These are phyloP conservation scores for Trichophyton simii DNA, from an alignment of 2,329 filamentous ascomycete genomes.

Conservation along the genomic window DNA sequence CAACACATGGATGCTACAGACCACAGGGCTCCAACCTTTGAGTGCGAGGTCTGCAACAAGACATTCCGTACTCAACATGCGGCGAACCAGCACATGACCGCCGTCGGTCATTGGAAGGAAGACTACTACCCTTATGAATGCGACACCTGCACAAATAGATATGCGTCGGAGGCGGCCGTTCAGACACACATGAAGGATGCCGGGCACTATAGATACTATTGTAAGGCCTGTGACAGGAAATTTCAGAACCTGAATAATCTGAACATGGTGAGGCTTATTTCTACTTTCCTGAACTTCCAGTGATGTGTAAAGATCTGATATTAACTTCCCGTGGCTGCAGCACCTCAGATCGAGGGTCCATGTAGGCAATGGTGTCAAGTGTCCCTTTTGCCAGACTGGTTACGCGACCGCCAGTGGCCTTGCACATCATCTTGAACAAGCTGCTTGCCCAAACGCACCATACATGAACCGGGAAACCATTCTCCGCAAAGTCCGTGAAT, in stretches of 20 bases:
- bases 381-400: slow-evolving; percentile 42
- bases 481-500: slow-evolving; percentile 33
- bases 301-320: neutral
- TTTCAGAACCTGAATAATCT: slow-evolving; percentile 26
- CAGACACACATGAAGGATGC: neutral
- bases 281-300: neutral
- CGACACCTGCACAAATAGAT: slow-evolving; percentile 19
- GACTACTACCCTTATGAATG: slow-evolving; percentile 9
- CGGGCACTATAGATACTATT: slow-evolving; percentile 19
- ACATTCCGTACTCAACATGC: slow-evolving; percentile 17
- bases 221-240: slow-evolving; percentile 18
- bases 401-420: slow-evolving; percentile 44
- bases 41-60: neutral
- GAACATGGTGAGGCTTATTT: slow-evolving; percentile 16
- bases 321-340: slow-evolving; percentile 23
- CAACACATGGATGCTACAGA: neutral
- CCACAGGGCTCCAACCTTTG: neutral
- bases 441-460: slow-evolving; percentile 38
- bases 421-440: slow-evolving; percentile 44
- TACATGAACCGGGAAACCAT: slow-evolving; percentile 39
- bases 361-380: slow-evolving; percentile 26
- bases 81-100: slow-evolving; percentile 24
- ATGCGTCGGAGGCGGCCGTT: slow-evolving; percentile 12
- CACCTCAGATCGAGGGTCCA: slow-evolving; percentile 40
- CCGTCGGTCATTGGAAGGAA: slow-evolving; percentile 18